Evolutionary conservation across 2,329 filamentous ascomycete genomes (phyloP).

Genomic region (Dothistroma septosporum): DNA sequence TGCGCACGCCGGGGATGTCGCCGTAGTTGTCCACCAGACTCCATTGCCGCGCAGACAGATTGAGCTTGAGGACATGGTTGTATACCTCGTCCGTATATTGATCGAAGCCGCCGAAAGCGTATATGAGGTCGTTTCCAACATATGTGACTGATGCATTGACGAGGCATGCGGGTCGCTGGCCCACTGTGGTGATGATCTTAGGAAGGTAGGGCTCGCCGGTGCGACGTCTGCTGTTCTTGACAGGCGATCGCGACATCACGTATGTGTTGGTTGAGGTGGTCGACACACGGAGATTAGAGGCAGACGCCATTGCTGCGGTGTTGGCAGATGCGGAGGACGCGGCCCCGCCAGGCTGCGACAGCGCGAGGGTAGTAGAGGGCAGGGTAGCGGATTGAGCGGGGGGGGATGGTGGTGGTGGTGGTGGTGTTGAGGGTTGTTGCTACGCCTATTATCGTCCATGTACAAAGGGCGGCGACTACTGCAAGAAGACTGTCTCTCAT

Average conservation of each 20-base stretch:
- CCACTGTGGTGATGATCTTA: slow-evolving; percentile 62
- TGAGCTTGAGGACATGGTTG: slow-evolving; percentile 89
- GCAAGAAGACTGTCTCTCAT: not conserved
- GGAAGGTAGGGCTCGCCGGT: slow-evolving; percentile 75
- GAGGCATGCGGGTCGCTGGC: slow-evolving; percentile 76
- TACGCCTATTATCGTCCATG: not conserved
- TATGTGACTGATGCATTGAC: slow-evolving; percentile 95
- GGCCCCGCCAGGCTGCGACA: not conserved
- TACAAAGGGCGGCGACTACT: not conserved
- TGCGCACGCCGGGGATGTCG: slow-evolving; percentile 92
- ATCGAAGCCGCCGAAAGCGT: slow-evolving; percentile 96
- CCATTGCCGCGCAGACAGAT: slow-evolving; percentile 87
- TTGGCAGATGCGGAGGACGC: not conserved
- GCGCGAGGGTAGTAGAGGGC: not conserved
- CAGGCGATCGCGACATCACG: slow-evolving; percentile 82
- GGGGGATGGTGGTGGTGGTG: not conserved
- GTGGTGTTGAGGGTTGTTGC: not conserved
- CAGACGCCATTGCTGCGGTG: slow-evolving; percentile 19
- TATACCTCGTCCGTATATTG: slow-evolving; percentile 99
- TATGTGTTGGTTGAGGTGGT: slow-evolving; percentile 64
- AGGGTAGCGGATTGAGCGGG: not conserved
- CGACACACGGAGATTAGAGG: slow-evolving; percentile 29
- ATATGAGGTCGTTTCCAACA: slow-evolving; percentile 94
- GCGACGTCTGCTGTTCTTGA: slow-evolving; percentile 56
- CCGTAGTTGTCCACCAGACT: slow-evolving; percentile 97